These are phyloP conservation scores for Malus domestica DNA, from an alignment of 306 rosid species.

Conservation along the genomic window ASM211411v1 NC_041804.1:440501-441000, in stretches of 20 bases:
- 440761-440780: conserved; percentile 67
- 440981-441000: conserved; percentile 91
- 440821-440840: conserved; percentile 28
- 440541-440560: conserved; percentile 82
- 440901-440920: conserved; percentile 45
- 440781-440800: conserved; percentile 77
- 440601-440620: conserved; percentile 82
- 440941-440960: conserved; percentile 91
- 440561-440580: conserved; percentile 94
- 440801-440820: conserved; percentile 95
- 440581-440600: conserved; percentile 88
- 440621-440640: conserved; percentile 72
- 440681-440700: conserved; percentile 90
- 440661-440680: conserved; percentile 88
- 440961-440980: conserved; percentile 91
- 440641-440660: conserved; percentile 88
- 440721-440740: conserved; percentile 82
- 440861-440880: not conserved
- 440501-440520: conserved; percentile 71
- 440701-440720: conserved; percentile 82
- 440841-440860: not conserved
- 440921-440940: conserved; percentile 93
- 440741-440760: conserved; percentile 92
- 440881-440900: not conserved
- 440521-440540: conserved; percentile 80